Evolutionary conservation across 352 stramenopile genomes (phyloP).

Genomic region (Globisporangium nodosum): DNA sequence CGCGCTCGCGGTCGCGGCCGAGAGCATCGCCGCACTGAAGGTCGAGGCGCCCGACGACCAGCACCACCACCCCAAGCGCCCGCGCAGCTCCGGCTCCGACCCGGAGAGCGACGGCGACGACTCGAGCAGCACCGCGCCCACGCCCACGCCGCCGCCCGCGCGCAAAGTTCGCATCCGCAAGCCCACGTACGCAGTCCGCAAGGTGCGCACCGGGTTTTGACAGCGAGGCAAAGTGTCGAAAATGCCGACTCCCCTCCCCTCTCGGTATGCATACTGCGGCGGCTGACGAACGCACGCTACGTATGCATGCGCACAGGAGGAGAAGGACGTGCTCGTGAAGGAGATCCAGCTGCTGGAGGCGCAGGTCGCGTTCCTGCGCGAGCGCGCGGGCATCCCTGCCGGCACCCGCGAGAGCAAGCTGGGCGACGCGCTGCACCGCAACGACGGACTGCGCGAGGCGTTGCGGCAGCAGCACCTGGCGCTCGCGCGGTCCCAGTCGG

Average conservation of each 20-base stretch:
- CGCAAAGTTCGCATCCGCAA: constrained; percentile 17
- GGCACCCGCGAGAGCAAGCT: constrained; percentile 2
- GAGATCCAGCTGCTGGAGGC: constrained; percentile 26
- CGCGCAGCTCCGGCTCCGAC: constrained; percentile 8
- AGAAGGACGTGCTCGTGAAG: constrained; percentile 35
- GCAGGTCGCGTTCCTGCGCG: constrained; percentile 22
- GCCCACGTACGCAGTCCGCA: constrained; percentile 16
- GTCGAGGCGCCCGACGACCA: not conserved
- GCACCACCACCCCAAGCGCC: not conserved
- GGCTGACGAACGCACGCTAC: not conserved
- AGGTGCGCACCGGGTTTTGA: constrained; percentile 1
- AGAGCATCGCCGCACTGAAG: constrained; percentile 10
- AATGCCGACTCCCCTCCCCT: not conserved
- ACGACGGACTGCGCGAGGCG: constrained; percentile 12
- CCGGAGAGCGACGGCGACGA: constrained; percentile 8
- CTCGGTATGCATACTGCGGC: not conserved
- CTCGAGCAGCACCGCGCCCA: constrained; percentile 8
- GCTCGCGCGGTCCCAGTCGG: constrained; percentile 14
- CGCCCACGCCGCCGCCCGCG: not conserved
- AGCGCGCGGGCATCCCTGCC: constrained; percentile 26
- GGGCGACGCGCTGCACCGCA: constrained; percentile 7
- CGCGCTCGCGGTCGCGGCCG: constrained; percentile 8
- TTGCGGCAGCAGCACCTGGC: constrained; percentile 15
- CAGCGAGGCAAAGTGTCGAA: too few species aligned
- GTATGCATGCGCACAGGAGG: constrained; percentile 18